Evolutionary conservation across 1,139 yeast species (phyloP), one percentile per base, ranked within the genome.

Genomic region (Kodamaea alishanica): DNA sequence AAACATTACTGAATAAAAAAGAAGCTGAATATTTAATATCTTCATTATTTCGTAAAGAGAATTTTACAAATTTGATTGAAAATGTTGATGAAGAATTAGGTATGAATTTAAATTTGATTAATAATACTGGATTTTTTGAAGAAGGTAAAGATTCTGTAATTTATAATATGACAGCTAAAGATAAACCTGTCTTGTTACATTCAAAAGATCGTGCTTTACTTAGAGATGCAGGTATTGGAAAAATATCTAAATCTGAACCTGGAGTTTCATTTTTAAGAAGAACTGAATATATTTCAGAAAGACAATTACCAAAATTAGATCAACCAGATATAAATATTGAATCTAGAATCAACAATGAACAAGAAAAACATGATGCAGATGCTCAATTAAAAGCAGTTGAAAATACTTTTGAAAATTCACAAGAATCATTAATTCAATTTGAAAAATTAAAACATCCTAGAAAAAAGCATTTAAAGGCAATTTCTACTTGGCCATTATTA

Each of bases 201-300:
- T 84, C 92, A 9, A 77, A 77, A 42, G 98, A 94, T 61, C 71
- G 82, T 45, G 77, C 77, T 6, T 70, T 94, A 39, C 70, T 92
- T 42, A 78, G 90, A 56, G 96, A 89, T 56, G 96, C 97, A 26
- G 79, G 75, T 11, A 65, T 73, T 38, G 73, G 70, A 25, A 64
- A 60, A 41, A 63, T 66, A 46, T 65, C 67, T 61, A 79, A 69
- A 56, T 73, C 77, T 33, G 79, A 65, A 56, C 82, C 71, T 45
- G 79, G 69, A 44, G 97, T 90, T 23, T 78, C 95, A 12, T 90
- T 90, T 65, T 74, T 90, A 57, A 81, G 97, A 66, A 81, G 97
- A 67, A 90, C 97, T 0, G 97, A 92, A 60, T 92, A 92, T 60
- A 85, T 88, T 45, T 74, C 89, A 9, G 79, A 68, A 47, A 63